Conservation (phyloP, 2,329 filamentous ascomycete species). For the Stachybotrys chlorohalonatus region DNA sequence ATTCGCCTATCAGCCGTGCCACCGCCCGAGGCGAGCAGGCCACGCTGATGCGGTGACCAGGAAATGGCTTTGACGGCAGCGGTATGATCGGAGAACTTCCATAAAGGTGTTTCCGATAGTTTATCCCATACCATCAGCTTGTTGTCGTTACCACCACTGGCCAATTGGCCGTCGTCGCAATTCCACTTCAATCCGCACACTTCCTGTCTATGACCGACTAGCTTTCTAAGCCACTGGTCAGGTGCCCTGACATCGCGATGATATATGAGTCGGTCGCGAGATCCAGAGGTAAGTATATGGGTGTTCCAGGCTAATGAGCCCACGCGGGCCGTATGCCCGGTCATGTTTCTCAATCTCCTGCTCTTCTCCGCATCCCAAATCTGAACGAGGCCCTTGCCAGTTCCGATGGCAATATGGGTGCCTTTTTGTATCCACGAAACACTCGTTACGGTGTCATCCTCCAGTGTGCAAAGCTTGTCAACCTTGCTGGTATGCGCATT, state of each 20-base stretch:
- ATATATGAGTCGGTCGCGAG: slow-evolving; percentile 85
- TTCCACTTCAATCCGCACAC: slow-evolving; percentile 98
- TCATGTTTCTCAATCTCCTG: slow-evolving; percentile 87
- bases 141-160: slow-evolving; percentile 96
- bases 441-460: slow-evolving; percentile 90
- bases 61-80: slow-evolving; percentile 96
- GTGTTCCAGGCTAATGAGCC: slow-evolving; percentile 96
- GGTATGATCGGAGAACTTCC: slow-evolving; percentile 90
- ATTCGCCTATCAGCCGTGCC: slow-evolving; percentile 94
- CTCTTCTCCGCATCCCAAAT: slow-evolving; percentile 94
- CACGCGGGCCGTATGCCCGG: slow-evolving; percentile 85
- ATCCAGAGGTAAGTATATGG: slow-evolving; percentile 92
- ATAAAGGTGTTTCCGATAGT: slow-evolving; percentile 81
- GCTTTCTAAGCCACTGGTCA: slow-evolving; percentile 78
- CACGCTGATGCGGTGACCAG: slow-evolving; percentile 94
- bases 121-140: slow-evolving; percentile 99
- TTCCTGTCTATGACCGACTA: slow-evolving; percentile 95
- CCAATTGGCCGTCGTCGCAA: slow-evolving; percentile 86
- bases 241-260: slow-evolving; percentile 91
- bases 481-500: slow-evolving; percentile 86
- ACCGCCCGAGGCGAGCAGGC: slow-evolving; percentile 88
- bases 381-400: slow-evolving; percentile 86
- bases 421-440: slow-evolving; percentile 98
- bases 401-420: slow-evolving; percentile 91
- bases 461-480: slow-evolving; percentile 85